These are phyloP conservation scores for Metarhizium guizhouense DNA, from an alignment of 2,329 filamentous ascomycete species.

Conservation along the genomic window DNA sequence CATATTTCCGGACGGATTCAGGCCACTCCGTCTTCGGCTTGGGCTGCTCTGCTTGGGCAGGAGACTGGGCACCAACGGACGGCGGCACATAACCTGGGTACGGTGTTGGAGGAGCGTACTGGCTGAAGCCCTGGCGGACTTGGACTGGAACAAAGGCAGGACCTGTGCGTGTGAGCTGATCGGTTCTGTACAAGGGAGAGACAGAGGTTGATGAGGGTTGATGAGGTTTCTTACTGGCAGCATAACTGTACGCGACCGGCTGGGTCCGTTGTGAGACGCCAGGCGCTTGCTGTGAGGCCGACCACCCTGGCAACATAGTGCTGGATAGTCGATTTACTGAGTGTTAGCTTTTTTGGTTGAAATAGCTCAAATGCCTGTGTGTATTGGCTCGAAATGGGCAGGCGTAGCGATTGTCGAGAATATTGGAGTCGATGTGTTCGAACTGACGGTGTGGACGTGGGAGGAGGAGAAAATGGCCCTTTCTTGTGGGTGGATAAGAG, in stretches of 20 bases:
- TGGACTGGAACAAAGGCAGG: conserved; percentile 53
- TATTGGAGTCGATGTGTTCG: background rate
- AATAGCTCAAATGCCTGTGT: background rate
- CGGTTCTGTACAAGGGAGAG: background rate
- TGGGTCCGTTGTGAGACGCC: conserved; percentile 30
- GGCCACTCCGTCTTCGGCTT: conserved; percentile 70
- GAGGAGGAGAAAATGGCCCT: background rate
- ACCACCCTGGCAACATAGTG: conserved; percentile 29
- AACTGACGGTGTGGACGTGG: background rate
- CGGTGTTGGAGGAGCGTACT: conserved; percentile 29
- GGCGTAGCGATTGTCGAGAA: background rate
- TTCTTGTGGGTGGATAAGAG: background rate
- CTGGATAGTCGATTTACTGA: conserved; percentile 1
- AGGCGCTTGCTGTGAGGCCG: conserved; percentile 28
- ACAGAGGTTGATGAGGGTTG: background rate
- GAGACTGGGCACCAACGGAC: conserved; percentile 20
- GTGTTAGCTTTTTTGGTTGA: conserved; percentile 6
- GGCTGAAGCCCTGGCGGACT: conserved; percentile 51
- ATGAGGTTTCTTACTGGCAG: conserved; percentile 24
- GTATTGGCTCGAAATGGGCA: background rate
- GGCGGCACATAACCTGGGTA: conserved; percentile 22
- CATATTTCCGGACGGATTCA: conserved; percentile 74
- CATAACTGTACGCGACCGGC: conserved; percentile 28
- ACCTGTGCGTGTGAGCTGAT: conserved; percentile 24
- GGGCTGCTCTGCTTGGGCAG: conserved; percentile 19